These are phyloP conservation scores for Diaporthe sp. DNA, from an alignment of 2,329 filamentous ascomycete species.

Conservation along the genomic window DNA sequence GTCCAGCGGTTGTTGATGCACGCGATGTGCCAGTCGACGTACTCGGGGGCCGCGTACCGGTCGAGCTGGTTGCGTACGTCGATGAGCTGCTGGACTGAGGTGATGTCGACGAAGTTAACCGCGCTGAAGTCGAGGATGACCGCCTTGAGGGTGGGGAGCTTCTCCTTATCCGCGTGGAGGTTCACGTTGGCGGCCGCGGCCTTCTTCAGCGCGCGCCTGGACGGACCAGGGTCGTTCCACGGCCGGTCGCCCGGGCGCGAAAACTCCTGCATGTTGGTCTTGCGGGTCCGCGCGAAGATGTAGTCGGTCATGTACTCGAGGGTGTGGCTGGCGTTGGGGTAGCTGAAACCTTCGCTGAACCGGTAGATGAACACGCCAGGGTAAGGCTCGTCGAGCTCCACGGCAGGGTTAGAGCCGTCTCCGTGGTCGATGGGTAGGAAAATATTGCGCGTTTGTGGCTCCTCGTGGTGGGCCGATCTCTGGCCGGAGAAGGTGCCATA, in stretches of 20 bases:
- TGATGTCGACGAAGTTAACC: constrained; percentile 94
- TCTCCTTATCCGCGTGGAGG: constrained; percentile 33
- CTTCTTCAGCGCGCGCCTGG: constrained; percentile 51
- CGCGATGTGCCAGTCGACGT: constrained; percentile 96
- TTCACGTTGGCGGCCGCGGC: constrained; percentile 36
- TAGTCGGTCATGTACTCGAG: constrained; percentile 80
- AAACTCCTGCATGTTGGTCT: constrained; percentile 78
- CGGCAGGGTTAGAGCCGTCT: constrained; percentile 90
- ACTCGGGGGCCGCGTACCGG: constrained; percentile 80
- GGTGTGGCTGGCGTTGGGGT: constrained; percentile 91
- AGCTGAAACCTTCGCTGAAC: constrained; percentile 95
- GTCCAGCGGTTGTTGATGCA: constrained; percentile 95
- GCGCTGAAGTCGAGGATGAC: constrained; percentile 93
- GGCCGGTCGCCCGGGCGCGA: constrained; percentile 79
- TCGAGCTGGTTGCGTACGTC: constrained; percentile 96
- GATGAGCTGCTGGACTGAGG: constrained; percentile 90
- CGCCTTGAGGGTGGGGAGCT: constrained; percentile 59
- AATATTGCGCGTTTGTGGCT: constrained; percentile 74
- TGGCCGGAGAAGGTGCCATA: constrained; percentile 67
- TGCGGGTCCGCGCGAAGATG: constrained; percentile 77
- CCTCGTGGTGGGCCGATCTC: constrained; percentile 41
- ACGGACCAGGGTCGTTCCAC: constrained; percentile 93
- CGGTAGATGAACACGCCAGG: constrained; percentile 97
- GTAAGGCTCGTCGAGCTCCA: constrained; percentile 83
- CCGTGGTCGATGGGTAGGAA: constrained; percentile 88